Evolutionary conservation across 768 basidiomycete species (phyloP).

Genomic region (Amyloporia xantha): DNA sequence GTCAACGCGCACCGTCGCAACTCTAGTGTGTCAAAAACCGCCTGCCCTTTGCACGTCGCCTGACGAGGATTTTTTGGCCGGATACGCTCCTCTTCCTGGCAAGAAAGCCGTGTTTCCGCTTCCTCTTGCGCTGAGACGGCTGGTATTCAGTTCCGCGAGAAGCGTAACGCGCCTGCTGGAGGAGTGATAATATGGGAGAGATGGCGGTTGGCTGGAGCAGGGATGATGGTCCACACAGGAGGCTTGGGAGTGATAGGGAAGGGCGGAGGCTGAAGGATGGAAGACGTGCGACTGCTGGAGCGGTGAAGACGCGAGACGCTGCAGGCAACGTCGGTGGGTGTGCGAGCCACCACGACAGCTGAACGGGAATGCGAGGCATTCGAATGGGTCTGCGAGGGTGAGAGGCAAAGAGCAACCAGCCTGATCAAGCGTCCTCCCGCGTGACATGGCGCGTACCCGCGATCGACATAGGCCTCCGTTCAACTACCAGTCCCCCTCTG

Average conservation of each 20-base stretch:
- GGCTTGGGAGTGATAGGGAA: background rate
- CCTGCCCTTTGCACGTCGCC: constrained; percentile 71
- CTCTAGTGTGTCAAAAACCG: constrained; percentile 71
- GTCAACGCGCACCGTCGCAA: background rate
- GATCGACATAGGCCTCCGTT: background rate
- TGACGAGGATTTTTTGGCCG: constrained; percentile 66
- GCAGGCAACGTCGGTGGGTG: constrained; percentile 13
- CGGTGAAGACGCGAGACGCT: background rate
- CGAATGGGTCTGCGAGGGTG: background rate
- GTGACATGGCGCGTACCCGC: background rate
- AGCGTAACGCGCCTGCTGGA: constrained; percentile 53
- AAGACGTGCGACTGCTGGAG: background rate
- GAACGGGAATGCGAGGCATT: constrained; percentile 24
- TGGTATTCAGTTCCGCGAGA: constrained; percentile 89
- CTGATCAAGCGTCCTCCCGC: background rate
- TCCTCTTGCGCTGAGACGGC: constrained; percentile 90
- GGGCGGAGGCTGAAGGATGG: background rate
- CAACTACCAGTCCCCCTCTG: background rate
- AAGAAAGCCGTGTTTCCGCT: constrained; percentile 90
- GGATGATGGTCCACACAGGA: background rate
- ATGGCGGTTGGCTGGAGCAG: constrained; percentile 5
- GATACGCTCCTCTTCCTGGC: constrained; percentile 59
- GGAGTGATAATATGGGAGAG: constrained; percentile 34
- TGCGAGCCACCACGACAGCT: constrained; percentile 17
- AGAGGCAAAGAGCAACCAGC: background rate